Conservation (phyloP, 257 asterid species). For the Jasminum sambac region DNA sequence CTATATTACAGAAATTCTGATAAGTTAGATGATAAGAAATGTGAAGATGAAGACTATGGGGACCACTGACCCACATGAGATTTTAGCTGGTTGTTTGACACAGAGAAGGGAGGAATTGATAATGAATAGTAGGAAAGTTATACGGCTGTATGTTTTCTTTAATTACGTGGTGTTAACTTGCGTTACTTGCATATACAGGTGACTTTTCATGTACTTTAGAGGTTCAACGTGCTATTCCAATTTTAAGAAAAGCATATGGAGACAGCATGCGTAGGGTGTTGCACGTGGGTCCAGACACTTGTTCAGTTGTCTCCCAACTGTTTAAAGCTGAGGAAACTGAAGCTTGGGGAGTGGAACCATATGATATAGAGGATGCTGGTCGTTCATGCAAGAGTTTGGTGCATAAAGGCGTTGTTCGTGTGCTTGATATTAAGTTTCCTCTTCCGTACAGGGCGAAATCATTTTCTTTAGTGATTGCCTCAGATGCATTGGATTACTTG, state of each 20-base stretch:
- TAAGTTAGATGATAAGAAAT: neutral
- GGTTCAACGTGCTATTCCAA: constrained; percentile 46
- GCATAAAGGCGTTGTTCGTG: constrained; percentile 52
- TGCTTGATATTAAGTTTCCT: constrained; percentile 51
- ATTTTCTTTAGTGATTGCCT: constrained; percentile 48
- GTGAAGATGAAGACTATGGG: neutral
- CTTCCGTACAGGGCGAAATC: constrained; percentile 54
- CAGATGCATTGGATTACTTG: constrained; percentile 57
- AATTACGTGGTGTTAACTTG: neutral
- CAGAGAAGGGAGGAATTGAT: too few species aligned
- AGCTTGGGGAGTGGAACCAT: constrained; percentile 60
- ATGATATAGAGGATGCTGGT: constrained; percentile 48
- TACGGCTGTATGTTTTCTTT: neutral
- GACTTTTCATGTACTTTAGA: constrained; percentile 47
- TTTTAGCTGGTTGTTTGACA: neutral
- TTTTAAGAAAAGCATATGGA: constrained; percentile 45
- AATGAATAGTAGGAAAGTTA: neutral
- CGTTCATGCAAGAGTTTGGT: constrained; percentile 44
- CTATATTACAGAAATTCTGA: neutral
- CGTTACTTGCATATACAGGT: constrained; percentile 38
- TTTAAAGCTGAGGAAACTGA: constrained; percentile 41
- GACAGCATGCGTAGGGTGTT: constrained; percentile 53
- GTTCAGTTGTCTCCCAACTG: constrained; percentile 48
- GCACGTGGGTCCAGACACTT: constrained; percentile 59
- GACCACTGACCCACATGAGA: neutral